These are phyloP conservation scores for Boletus sp. DNA, from an alignment of 768 basidiomycete genomes.

Conservation along the genomic window DNA sequence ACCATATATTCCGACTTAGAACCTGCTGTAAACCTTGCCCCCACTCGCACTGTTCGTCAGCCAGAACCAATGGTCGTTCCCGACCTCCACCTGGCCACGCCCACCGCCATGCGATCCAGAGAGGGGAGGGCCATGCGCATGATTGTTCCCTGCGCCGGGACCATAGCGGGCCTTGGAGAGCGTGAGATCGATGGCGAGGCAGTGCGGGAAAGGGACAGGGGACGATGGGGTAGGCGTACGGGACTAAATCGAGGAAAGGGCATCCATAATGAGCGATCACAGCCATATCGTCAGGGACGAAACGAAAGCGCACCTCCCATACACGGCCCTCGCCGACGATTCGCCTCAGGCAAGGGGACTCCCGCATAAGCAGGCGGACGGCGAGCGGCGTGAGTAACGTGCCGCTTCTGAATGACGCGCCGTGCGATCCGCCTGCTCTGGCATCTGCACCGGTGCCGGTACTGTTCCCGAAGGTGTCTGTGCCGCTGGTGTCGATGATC, in stretches of 20 bases:
- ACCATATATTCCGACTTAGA: not conserved
- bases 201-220: conserved; percentile 6
- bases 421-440: not conserved
- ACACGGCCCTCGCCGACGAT: conserved; percentile 48
- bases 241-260: conserved; percentile 8
- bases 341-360: conserved; percentile 36
- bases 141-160: conserved; percentile 12
- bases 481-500: conserved; percentile 14
- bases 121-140: conserved; percentile 12
- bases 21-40: not conserved
- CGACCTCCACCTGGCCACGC: conserved; percentile 13
- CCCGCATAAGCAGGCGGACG: conserved; percentile 43
- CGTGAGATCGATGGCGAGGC: conserved; percentile 10
- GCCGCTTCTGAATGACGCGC: not conserved
- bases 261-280: not conserved
- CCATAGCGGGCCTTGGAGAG: conserved; percentile 8
- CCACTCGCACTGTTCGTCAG: conserved; percentile 12
- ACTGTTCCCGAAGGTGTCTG: not conserved
- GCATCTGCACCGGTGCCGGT: not conserved
- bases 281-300: not conserved
- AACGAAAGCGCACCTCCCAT: conserved; percentile 47
- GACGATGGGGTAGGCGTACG: conserved; percentile 6
- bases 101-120: conserved; percentile 20
- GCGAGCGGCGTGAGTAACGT: conserved; percentile 40
- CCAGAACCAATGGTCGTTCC: conserved; percentile 27